Evolutionary conservation across 768 basidiomycete genomes (phyloP).

Genomic region (Lactifluus subvellereus): DNA sequence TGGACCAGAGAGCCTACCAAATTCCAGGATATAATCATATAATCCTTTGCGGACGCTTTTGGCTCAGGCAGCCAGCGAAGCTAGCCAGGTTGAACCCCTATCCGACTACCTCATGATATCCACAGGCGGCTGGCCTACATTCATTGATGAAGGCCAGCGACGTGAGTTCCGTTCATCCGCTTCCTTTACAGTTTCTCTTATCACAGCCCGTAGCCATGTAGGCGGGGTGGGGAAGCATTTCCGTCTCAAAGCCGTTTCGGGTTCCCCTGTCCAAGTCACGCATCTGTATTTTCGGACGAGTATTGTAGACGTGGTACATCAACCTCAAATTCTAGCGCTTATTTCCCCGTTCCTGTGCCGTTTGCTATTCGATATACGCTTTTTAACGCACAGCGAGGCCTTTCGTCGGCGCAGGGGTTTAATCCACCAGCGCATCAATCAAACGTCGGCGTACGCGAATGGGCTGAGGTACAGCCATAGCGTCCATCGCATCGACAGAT

Average conservation of each 20-base stretch:
- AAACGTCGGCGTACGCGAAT: background rate
- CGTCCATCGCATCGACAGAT: background rate
- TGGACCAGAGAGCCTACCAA: background rate
- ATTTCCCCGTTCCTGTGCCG: background rate
- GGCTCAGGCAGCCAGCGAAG: background rate
- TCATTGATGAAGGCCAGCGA: background rate
- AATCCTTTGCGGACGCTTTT: background rate
- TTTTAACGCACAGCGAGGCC: background rate
- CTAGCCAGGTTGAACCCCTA: background rate
- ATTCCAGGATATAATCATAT: background rate
- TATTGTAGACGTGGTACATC: background rate
- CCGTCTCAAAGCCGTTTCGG: background rate
- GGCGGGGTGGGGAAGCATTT: too few species aligned
- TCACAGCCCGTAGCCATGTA: too few species aligned
- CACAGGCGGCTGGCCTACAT: background rate
- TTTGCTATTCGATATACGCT: background rate
- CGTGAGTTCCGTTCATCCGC: background rate
- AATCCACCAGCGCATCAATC: background rate
- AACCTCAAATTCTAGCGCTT: background rate
- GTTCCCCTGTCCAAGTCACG: too few species aligned
- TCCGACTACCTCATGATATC: background rate
- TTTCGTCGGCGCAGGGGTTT: background rate
- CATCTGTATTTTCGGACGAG: background rate
- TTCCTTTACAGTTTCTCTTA: background rate
- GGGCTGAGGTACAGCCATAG: background rate